Percentiles rank a stretch among this genome's conserved stretches.
Evolutionary conservation across 2,329 filamentous ascomycete species (phyloP).

Genomic region (Rachicladosporium sp.): DNA sequence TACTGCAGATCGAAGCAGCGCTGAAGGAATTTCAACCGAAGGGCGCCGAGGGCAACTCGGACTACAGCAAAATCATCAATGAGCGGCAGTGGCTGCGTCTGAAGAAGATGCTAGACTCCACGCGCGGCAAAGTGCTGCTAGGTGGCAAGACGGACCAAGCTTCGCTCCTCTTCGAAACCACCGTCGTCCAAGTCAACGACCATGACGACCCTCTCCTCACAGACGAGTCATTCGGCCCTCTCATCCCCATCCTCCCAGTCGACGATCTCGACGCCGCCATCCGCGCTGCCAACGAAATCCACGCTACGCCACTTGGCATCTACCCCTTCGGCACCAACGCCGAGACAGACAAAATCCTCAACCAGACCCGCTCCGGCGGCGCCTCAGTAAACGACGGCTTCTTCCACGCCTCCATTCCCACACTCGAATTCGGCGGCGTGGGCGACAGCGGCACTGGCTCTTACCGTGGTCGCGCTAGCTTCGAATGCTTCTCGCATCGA

Average conservation of each 20-base stretch:
- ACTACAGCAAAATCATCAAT: constrained; percentile 74
- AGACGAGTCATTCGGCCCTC: constrained; percentile 86
- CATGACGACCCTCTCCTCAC: constrained; percentile 63
- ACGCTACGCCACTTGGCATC: constrained; percentile 71
- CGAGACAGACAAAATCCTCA: constrained; percentile 56
- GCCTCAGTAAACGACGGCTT: constrained; percentile 45
- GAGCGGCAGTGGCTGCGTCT: constrained; percentile 65
- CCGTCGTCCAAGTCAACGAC: constrained; percentile 72
- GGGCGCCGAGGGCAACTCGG: constrained; percentile 63
- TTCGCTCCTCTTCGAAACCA: constrained; percentile 79
- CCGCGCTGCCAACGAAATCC: constrained; percentile 63
- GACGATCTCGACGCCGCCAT: constrained; percentile 78
- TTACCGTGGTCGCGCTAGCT: constrained; percentile 66
- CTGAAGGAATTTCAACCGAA: constrained; percentile 72
- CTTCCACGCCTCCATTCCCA: constrained; percentile 58
- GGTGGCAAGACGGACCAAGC: constrained; percentile 73
- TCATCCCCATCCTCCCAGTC: constrained; percentile 71
- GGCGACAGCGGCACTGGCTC: constrained; percentile 63
- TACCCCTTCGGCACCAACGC: constrained; percentile 74
- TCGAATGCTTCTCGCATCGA: constrained; percentile 55
- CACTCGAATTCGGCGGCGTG: constrained; percentile 70
- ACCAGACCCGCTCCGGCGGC: constrained; percentile 38
- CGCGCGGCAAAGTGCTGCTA: constrained; percentile 70
- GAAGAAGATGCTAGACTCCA: constrained; percentile 81
- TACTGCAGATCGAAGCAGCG: constrained; percentile 60